phyloP scores from a whole-genome alignment of 208 protist species.

The Leishmania gerbilli region DNA sequence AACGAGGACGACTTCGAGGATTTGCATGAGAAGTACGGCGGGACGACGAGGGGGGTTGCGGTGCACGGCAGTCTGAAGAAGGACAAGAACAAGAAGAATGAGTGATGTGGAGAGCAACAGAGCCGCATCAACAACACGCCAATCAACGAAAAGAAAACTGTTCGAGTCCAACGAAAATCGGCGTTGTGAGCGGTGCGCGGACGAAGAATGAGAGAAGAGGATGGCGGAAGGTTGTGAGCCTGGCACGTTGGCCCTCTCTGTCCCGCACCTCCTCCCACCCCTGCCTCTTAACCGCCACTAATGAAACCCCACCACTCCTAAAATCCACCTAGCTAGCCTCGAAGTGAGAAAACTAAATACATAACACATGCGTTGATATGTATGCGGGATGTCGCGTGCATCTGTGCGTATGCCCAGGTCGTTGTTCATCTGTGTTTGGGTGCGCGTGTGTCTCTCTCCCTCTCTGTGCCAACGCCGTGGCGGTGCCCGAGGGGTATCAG shows the following conservation, averaged over 20 bases:
- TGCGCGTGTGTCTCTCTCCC: neutral
- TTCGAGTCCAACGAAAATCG: neutral
- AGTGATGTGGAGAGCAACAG: neutral
- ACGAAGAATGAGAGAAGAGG: neutral
- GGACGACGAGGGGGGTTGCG: constrained; percentile 71
- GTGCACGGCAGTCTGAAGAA: constrained; percentile 73
- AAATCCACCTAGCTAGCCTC: neutral
- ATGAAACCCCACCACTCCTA: neutral
- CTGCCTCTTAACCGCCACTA: neutral
- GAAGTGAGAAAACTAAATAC: neutral
- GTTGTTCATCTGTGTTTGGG: neutral
- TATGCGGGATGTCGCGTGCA: neutral
- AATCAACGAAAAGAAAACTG: neutral
- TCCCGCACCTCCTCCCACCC: neutral
- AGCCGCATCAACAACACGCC: too few species aligned
- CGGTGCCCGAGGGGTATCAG: neutral
- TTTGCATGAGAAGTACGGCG: constrained; percentile 64
- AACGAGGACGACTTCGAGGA: constrained; percentile 62
- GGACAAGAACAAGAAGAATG: constrained; percentile 33
- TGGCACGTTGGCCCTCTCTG: neutral
- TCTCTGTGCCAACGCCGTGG: neutral
- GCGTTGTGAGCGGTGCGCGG: neutral
- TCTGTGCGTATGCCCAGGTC: neutral
- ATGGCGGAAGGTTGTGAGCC: neutral
- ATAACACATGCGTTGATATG: neutral